These are phyloP conservation scores for Phytophthora megakarya DNA, from an alignment of 352 stramenopile genomes.

Conservation along the genomic window DNA sequence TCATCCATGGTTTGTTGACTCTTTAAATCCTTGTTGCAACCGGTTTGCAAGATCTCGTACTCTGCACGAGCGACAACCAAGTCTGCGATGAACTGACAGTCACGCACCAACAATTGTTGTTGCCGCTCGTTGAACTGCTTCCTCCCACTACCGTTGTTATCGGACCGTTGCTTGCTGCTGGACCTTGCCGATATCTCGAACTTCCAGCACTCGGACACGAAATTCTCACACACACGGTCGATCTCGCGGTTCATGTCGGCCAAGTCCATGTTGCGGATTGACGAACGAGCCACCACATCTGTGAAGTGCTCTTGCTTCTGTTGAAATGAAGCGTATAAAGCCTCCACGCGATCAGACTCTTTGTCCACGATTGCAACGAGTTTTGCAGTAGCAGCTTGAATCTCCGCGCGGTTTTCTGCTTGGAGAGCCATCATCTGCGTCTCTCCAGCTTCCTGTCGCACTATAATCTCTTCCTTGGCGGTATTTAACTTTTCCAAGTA, in stretches of 20 bases:
- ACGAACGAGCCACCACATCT: slow-evolving; percentile 74
- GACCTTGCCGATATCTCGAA: slow-evolving; percentile 83
- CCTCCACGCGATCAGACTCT: slow-evolving; percentile 78
- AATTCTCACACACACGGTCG: slow-evolving; percentile 76
- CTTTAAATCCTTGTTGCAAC: slow-evolving; percentile 67
- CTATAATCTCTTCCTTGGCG: slow-evolving; percentile 56
- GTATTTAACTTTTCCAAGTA: slow-evolving; percentile 48
- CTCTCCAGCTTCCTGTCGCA: slow-evolving; percentile 61
- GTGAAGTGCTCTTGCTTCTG: slow-evolving; percentile 84
- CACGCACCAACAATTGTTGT: slow-evolving; percentile 74
- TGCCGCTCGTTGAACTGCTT: slow-evolving; percentile 86
- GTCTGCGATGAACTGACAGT: slow-evolving; percentile 85
- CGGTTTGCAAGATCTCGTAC: slow-evolving; percentile 72
- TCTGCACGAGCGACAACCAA: slow-evolving; percentile 76
- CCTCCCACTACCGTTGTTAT: slow-evolving; percentile 52
- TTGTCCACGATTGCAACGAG: slow-evolving; percentile 79
- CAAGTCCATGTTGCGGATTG: slow-evolving; percentile 85
- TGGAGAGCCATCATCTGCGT: slow-evolving; percentile 72
- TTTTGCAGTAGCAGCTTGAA: slow-evolving; percentile 64
- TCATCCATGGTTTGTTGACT: slow-evolving; percentile 54
- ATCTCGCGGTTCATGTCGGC: slow-evolving; percentile 81
- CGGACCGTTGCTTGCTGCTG: slow-evolving; percentile 50
- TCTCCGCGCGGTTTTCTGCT: slow-evolving; percentile 75
- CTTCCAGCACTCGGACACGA: slow-evolving; percentile 87
- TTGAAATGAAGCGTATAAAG: slow-evolving; percentile 80